phyloP scores from a whole-genome alignment of 805 yeast genomes.

The Hanseniaspora thailandica region DNA sequence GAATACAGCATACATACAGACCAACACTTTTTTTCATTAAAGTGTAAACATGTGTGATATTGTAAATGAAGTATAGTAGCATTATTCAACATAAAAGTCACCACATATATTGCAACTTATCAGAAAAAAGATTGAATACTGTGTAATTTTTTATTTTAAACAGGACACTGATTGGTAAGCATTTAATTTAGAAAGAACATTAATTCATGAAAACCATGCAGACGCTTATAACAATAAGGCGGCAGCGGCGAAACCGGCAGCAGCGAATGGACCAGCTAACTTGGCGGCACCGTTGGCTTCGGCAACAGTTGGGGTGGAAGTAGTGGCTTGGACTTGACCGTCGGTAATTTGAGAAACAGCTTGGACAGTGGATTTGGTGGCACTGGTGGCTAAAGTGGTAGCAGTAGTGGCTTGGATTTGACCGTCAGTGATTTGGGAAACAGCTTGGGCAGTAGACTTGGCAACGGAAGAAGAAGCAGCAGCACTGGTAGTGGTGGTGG shows the following conservation, averaged over 20 bases:
- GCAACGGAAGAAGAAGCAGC: slow-evolving; percentile 18
- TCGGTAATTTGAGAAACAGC: slow-evolving; percentile 33
- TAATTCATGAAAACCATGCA: too few species aligned
- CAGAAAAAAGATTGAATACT: too few species aligned
- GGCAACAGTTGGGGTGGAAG: slow-evolving; percentile 15
- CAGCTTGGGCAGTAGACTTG: slow-evolving; percentile 24
- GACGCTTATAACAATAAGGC: slow-evolving; percentile 14
- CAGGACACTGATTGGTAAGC: too few species aligned
- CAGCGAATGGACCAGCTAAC: slow-evolving; percentile 14
- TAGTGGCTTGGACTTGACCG: slow-evolving; percentile 44
- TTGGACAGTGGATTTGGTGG: slow-evolving; percentile 22
- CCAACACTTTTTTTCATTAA: too few species aligned
- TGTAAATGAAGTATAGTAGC: too few species aligned
- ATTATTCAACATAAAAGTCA: too few species aligned
- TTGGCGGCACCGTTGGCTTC: slow-evolving; percentile 15
- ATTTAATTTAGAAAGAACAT: too few species aligned
- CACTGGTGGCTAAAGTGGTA: slow-evolving; percentile 22
- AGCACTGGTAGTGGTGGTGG: slow-evolving; percentile 26
- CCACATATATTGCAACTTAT: too few species aligned
- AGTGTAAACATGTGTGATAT: too few species aligned
- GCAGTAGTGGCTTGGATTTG: slow-evolving; percentile 44
- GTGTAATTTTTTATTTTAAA: too few species aligned
- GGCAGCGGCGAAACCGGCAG: slow-evolving; percentile 14
- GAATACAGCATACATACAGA: too few species aligned
- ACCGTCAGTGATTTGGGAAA: slow-evolving; percentile 19